phyloP scores from a whole-genome alignment of 176 grass and related monocot species.

The Oryza coarctata region DNA sequence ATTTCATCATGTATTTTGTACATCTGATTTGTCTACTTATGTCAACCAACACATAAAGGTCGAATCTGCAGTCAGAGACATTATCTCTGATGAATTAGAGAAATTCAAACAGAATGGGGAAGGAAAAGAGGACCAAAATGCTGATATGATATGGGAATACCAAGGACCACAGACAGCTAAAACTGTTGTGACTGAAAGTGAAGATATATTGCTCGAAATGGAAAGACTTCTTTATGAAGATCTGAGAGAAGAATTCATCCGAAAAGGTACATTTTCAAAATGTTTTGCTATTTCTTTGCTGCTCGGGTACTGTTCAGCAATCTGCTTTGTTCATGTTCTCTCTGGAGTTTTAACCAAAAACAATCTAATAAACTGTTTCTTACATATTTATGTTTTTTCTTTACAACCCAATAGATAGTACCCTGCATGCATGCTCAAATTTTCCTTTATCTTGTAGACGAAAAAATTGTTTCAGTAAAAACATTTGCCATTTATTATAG shows the following conservation, averaged over 20 bases:
- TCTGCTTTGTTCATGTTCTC: background rate
- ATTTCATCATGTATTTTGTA: constrained; percentile 21
- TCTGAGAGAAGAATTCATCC: constrained; percentile 75
- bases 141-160: constrained; percentile 82
- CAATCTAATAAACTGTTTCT: constrained; percentile 11
- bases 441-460: background rate
- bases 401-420: background rate
- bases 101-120: constrained; percentile 58
- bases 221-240: constrained; percentile 88
- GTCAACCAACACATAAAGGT: constrained; percentile 51
- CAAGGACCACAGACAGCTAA: constrained; percentile 44
- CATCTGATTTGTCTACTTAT: constrained; percentile 17
- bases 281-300: constrained; percentile 20
- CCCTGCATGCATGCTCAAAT: background rate
- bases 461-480: background rate
- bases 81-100: constrained; percentile 86
- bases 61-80: constrained; percentile 57
- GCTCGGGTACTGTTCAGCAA: background rate
- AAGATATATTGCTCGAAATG: constrained; percentile 92
- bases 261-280: constrained; percentile 51
- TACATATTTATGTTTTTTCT: too few species aligned
- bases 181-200: constrained; percentile 53
- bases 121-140: constrained; percentile 30
- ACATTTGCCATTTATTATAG: constrained; percentile 46
- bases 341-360: constrained; percentile 12